Conservation (phyloP, 1,284 basidiomycete genomes). For the Inonotus hispidus region DNA sequence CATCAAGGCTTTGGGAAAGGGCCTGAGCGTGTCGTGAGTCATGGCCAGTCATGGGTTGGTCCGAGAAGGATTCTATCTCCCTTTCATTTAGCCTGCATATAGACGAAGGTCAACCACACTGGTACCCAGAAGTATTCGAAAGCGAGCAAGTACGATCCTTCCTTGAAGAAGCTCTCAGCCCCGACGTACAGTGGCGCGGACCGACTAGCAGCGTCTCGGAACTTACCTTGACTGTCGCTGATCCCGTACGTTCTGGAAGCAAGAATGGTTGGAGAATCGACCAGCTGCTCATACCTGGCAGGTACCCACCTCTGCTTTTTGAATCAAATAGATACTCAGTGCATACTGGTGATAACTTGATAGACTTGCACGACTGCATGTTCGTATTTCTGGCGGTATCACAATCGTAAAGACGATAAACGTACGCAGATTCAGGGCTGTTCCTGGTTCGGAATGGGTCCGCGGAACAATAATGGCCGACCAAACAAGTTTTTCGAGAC, state of each 20-base stretch:
- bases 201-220: slow-evolving; percentile 16
- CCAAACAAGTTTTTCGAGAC: not conserved
- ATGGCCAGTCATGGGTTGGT: not conserved
- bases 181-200: slow-evolving; percentile 9
- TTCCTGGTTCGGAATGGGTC: slow-evolving; percentile 10
- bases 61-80: not conserved
- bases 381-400: slow-evolving; percentile 22
- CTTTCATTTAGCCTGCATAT: slow-evolving; percentile 50
- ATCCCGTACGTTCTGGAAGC: slow-evolving; percentile 59
- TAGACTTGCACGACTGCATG: slow-evolving; percentile 32
- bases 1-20: slow-evolving; percentile 48
- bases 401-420: slow-evolving; percentile 36
- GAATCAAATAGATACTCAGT: slow-evolving; percentile 17
- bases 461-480: not conserved
- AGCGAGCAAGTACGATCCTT: slow-evolving; percentile 53
- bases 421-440: slow-evolving; percentile 36
- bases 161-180: slow-evolving; percentile 35
- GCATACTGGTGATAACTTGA: not conserved
- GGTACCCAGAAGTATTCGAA: slow-evolving; percentile 58
- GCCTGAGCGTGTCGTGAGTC: slow-evolving; percentile 48
- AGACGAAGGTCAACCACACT: slow-evolving; percentile 58
- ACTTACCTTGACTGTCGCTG: slow-evolving; percentile 65
- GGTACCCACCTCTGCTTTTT: slow-evolving; percentile 37
- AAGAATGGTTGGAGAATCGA: slow-evolving; percentile 62
- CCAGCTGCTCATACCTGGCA: slow-evolving; percentile 50